Conservation (phyloP, 1,284 basidiomycete genomes). For the Fomitopsis pinicola region DNA sequence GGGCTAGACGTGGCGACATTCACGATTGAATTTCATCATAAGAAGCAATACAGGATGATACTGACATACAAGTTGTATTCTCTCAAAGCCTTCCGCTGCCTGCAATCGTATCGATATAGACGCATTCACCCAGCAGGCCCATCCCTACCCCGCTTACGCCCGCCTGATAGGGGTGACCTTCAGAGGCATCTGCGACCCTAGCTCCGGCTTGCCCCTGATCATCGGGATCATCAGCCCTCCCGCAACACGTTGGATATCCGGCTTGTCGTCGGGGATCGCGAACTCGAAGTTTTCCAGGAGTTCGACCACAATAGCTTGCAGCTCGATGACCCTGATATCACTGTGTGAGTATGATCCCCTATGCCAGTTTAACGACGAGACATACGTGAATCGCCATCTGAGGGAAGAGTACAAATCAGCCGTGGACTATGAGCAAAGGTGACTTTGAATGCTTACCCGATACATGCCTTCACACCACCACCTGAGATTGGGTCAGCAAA, state of each 20-base stretch:
- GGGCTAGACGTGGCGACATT: too few relatives aligned
- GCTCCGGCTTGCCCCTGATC: conserved; percentile 4
- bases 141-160: neutral
- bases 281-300: conserved; percentile 50
- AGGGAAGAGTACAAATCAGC: neutral
- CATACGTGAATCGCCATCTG: conserved; percentile 45
- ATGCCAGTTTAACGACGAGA: neutral
- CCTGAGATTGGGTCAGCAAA: neutral
- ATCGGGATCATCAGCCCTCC: conserved; percentile 9
- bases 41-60: too few relatives aligned
- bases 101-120: too few relatives aligned
- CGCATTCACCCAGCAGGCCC: too few relatives aligned
- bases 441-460: conserved; percentile 18
- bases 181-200: conserved; percentile 10
- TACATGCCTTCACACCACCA: conserved; percentile 46
- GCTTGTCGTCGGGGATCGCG: conserved; percentile 26
- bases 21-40: too few relatives aligned
- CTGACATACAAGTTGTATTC: too few relatives aligned
- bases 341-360: neutral
- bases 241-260: conserved; percentile 9
- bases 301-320: conserved; percentile 44
- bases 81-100: too few relatives aligned
- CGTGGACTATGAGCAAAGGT: neutral
- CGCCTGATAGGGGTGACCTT: neutral
- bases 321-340: conserved; percentile 29